Evolutionary conservation across 371 early-diverging fungal species (phyloP).

Genomic region (Mucor irregularis): DNA sequence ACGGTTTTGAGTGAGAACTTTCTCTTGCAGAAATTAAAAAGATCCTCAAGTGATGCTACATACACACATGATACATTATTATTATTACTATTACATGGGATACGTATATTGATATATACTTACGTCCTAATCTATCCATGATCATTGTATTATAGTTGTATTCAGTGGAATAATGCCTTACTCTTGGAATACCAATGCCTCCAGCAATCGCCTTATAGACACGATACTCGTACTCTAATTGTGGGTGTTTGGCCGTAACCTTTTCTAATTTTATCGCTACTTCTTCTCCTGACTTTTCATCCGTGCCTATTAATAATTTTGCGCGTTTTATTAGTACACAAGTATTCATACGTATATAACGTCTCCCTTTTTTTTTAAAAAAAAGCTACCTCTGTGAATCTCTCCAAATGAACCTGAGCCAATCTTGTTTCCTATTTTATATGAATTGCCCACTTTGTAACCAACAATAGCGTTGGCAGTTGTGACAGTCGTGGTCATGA

Average conservation of each 20-base stretch:
- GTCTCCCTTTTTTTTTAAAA: constrained; percentile 7
- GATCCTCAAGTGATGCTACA: constrained; percentile 76
- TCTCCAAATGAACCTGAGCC: constrained; percentile 98
- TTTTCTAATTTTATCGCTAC: constrained; percentile 96
- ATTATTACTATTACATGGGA: neutral
- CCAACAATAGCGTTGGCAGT: constrained; percentile 15
- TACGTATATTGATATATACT: constrained; percentile 1
- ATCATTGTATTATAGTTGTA: constrained; percentile 93
- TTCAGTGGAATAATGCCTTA: constrained; percentile 90
- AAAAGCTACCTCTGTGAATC: constrained; percentile 92
- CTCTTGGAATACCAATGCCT: constrained; percentile 94
- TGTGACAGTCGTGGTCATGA: constrained; percentile 5
- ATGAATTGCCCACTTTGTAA: constrained; percentile 67
- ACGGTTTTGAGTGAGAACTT: constrained; percentile 97
- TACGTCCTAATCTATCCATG: constrained; percentile 97
- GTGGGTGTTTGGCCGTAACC: constrained; percentile 89
- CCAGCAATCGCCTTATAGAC: constrained; percentile 94
- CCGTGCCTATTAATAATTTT: constrained; percentile 58
- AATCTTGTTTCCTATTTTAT: constrained; percentile 89
- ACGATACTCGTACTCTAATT: constrained; percentile 94
- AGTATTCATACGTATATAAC: neutral
- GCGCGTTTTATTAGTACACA: neutral
- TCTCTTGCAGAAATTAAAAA: constrained; percentile 95
- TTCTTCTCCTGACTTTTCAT: constrained; percentile 89
- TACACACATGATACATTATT: neutral